phyloP scores from a whole-genome alignment of 331 rosid genomes.

The Rosa hybrid region DNA sequence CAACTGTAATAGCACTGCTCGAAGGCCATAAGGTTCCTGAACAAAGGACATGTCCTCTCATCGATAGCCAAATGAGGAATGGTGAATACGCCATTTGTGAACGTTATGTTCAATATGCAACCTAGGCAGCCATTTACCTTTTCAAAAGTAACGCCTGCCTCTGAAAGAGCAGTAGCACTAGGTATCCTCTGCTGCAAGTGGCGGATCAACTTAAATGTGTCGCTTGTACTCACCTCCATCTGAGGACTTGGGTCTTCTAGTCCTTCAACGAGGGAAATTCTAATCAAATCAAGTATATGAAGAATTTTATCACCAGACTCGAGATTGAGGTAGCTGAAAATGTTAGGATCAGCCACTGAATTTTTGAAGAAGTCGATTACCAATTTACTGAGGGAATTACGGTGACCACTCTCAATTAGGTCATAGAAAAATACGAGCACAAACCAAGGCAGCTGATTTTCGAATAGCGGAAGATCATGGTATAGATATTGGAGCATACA shows the following conservation, averaged over 20 bases:
- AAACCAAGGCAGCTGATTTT: conserved; percentile 30
- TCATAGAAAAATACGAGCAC: conserved; percentile 1
- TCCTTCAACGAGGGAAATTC: background rate
- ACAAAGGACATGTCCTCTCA: conserved; percentile 10
- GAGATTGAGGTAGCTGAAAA: too few relatives aligned
- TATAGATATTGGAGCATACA: background rate
- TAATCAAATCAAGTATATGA: background rate
- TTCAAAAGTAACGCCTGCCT: background rate
- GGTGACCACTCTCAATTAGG: background rate
- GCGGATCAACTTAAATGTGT: background rate
- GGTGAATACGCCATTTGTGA: background rate
- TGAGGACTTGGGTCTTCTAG: background rate
- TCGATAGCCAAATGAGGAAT: background rate
- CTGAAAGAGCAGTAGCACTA: background rate
- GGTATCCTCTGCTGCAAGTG: background rate
- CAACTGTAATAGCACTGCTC: conserved; percentile 8
- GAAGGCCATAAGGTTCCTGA: conserved; percentile 18
- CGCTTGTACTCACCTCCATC: too few relatives aligned
- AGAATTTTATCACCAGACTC: background rate
- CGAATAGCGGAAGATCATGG: conserved; percentile 29
- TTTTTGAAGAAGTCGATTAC: background rate
- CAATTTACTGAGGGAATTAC: background rate
- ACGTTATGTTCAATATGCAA: background rate
- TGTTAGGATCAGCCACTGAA: background rate
- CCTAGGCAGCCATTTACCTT: background rate